Evolutionary conservation across 306 rosid species (phyloP).

Genomic region (Begonia loranthoides): DNA sequence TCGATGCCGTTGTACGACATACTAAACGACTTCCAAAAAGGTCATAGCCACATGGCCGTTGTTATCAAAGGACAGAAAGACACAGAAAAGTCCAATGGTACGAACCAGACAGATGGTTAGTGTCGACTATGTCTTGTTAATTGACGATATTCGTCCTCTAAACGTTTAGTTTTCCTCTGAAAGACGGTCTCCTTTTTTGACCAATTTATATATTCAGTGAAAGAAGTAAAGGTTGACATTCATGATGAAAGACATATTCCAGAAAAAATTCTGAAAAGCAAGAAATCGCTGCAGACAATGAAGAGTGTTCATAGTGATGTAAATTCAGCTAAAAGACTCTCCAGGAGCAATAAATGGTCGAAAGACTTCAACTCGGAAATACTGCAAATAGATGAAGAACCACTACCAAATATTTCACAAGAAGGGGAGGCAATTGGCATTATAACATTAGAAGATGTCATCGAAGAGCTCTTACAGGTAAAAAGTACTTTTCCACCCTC

Average conservation of each 20-base stretch:
- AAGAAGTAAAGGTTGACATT: slow-evolving; percentile 39
- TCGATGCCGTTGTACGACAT: slow-evolving; percentile 65
- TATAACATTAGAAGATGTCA: slow-evolving; percentile 67
- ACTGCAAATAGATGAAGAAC: slow-evolving; percentile 37
- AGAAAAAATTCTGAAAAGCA: slow-evolving; percentile 26
- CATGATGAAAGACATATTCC: slow-evolving; percentile 23
- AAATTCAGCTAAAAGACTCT: slow-evolving; percentile 18
- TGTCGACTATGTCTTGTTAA: slow-evolving; percentile 4
- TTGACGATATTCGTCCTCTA: not conserved
- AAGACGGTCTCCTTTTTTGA: too few relatives aligned
- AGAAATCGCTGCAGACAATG: slow-evolving; percentile 29
- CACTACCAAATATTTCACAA: slow-evolving; percentile 40
- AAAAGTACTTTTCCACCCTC: not conserved
- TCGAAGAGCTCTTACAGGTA: slow-evolving; percentile 46
- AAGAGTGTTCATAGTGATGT: slow-evolving; percentile 29
- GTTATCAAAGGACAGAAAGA: slow-evolving; percentile 30
- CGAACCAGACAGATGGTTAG: slow-evolving; percentile 26
- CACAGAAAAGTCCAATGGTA: slow-evolving; percentile 20
- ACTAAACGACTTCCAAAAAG: slow-evolving; percentile 73
- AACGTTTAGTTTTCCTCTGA: too few relatives aligned
- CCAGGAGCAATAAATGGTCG: slow-evolving; percentile 52
- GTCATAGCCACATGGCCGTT: slow-evolving; percentile 83
- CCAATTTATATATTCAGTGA: slow-evolving; percentile 8
- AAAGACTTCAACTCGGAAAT: slow-evolving; percentile 47
- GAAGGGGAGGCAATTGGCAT: slow-evolving; percentile 67